Evolutionary conservation across 2,329 filamentous ascomycete genomes (phyloP).

Genomic region (Zymoseptoria passerinii): DNA sequence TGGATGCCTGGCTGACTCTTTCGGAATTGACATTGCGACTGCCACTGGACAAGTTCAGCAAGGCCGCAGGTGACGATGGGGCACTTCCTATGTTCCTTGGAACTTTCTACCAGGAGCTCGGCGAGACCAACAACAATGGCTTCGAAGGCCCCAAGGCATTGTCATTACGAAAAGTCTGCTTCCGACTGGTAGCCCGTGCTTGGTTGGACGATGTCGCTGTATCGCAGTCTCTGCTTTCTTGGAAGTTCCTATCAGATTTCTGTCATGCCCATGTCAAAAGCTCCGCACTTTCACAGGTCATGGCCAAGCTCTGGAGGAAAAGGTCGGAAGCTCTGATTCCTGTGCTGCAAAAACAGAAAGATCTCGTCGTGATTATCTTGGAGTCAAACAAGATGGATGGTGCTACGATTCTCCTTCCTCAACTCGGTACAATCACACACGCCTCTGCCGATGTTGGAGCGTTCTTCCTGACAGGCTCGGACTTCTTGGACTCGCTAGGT

Average conservation of each 20-base stretch:
- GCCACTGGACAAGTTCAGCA: constrained; percentile 47
- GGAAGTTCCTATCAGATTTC: constrained; percentile 61
- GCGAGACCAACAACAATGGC: constrained; percentile 19
- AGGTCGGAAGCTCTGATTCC: constrained; percentile 45
- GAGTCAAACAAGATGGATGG: constrained; percentile 41
- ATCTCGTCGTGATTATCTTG: constrained; percentile 52
- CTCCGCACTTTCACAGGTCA: constrained; percentile 42
- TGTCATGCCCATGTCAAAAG: constrained; percentile 59
- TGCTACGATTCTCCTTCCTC: constrained; percentile 36
- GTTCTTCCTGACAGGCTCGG: constrained; percentile 73
- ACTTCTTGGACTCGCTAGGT: constrained; percentile 72
- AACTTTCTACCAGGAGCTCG: constrained; percentile 55
- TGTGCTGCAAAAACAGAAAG: constrained; percentile 53
- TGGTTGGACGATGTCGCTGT: constrained; percentile 27
- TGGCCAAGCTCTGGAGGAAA: constrained; percentile 46
- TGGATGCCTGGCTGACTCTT: constrained; percentile 68
- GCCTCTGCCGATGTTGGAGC: constrained; percentile 48
- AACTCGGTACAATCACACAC: constrained; percentile 56
- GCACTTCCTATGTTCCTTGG: constrained; percentile 56
- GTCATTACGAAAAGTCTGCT: constrained; percentile 54
- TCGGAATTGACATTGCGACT: constrained; percentile 56
- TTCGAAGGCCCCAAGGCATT: constrained; percentile 31
- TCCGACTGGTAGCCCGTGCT: constrained; percentile 46
- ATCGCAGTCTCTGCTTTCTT: constrained; percentile 45
- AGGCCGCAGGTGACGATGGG: constrained; percentile 44